Evolutionary conservation across 345 rosid species (phyloP), one percentile per base, ranked within the genome.

Genomic region (Jatropha curcas): DNA sequence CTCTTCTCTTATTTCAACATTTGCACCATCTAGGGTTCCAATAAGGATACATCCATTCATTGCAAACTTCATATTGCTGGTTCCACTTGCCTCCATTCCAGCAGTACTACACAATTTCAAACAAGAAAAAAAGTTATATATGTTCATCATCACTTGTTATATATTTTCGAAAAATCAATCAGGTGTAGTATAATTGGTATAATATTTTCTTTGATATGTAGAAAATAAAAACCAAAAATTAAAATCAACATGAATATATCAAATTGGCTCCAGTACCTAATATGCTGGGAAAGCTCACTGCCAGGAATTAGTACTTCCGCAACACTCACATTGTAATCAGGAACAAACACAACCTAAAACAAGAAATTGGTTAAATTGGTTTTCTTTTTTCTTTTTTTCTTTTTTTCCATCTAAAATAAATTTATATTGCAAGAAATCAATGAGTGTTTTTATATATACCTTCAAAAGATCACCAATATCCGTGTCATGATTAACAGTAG

Each of bases 391-490:
- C n/a, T n/a, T n/a, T n/a, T n/a, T n/a, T n/a, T n/a, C n/a, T 48
- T 48, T 0, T 5, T 1, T 48, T 1, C 17, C 20, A 48, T 48
- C 53, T 48, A 48, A 48, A 0, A 48, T 48, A n/a, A n/a, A n/a
- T n/a, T n/a, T n/a, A 16, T 48, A 14, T 48, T 4, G 19, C 1
- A 3, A 14, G 19, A 46, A 12, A 46, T 16, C 3, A 16, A 5
- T 46, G 51, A 46, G 45, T 41, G 45, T 58, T 13, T 19, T 27
- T 1, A 20, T 71, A 50, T 46, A 14, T 84, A 91, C 94, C 92
- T 91, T 89, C 71, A 91, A 77, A 53, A 88, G 82, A 76, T 89
- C 91, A 72, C 91, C 90, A n/a, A 91, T 84, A 28, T 87, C 94
- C 56, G 88, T 82, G 80, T 88, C 97, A 81, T 82, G 82, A 80